Conservation (phyloP, 441 rosid species). For the Croton laevigatus region DNA sequence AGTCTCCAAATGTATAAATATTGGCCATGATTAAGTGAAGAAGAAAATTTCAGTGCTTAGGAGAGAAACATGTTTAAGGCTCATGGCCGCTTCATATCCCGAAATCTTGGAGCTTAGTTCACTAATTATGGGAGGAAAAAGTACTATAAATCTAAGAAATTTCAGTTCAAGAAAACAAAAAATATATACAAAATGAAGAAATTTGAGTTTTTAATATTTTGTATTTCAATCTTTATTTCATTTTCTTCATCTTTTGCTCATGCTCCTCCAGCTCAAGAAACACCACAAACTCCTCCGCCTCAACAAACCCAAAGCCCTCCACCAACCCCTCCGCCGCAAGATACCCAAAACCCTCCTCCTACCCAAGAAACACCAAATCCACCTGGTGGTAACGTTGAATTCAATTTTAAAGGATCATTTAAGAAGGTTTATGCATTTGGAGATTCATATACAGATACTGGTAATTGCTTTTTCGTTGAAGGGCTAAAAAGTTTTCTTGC, state of each 20-base stretch:
- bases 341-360: background rate
- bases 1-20: no score
- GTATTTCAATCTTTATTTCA: slow-evolving; percentile 6
- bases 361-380: background rate
- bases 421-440: slow-evolving; percentile 42
- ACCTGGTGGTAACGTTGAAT: background rate
- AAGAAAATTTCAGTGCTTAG: no score
- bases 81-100: no score
- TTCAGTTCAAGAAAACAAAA: no score
- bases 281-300: background rate
- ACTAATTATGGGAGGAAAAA: no score
- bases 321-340: background rate
- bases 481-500: slow-evolving; percentile 23
- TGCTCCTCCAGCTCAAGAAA: background rate
- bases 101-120: no score
- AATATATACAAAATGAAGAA: slow-evolving; percentile 9
- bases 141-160: no score
- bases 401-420: slow-evolving; percentile 21
- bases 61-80: no score
- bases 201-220: slow-evolving; percentile 11
- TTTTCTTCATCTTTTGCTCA: slow-evolving; percentile 17
- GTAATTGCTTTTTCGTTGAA: slow-evolving; percentile 29
- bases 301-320: background rate
- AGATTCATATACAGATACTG: slow-evolving; percentile 43
- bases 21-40: no score